These are phyloP conservation scores for Puccinia novopanici DNA, from an alignment of 1,284 basidiomycete species.

Conservation along the genomic window DNA sequence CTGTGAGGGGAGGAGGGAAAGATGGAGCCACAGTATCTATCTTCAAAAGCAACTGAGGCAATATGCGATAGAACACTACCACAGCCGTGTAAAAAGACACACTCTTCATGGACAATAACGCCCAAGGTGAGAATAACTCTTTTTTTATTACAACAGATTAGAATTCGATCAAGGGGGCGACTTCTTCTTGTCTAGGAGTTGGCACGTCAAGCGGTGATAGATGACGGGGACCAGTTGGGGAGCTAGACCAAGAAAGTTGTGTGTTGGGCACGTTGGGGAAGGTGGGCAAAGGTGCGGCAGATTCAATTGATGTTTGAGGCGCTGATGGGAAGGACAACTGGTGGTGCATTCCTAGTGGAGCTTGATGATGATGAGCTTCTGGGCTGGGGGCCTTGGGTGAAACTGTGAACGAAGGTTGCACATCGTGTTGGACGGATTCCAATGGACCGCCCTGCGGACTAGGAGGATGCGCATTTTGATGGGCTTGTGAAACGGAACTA, in stretches of 20 bases:
- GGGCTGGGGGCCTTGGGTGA: background rate
- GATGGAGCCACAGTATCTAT: background rate
- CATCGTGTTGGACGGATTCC: background rate
- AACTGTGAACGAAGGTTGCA: background rate
- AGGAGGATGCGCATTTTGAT: background rate
- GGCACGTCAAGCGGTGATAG: background rate
- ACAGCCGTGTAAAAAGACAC: no score
- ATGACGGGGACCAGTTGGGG: background rate
- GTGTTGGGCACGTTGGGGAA: slow-evolving; percentile 34
- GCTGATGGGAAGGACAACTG: background rate
- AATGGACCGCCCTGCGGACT: background rate
- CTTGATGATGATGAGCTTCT: background rate
- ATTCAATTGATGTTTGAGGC: background rate
- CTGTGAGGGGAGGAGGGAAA: background rate
- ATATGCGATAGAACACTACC: no score
- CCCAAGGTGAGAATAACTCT: no score
- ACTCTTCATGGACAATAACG: background rate
- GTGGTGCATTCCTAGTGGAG: background rate
- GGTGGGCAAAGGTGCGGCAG: background rate
- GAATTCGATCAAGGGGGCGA: slow-evolving; percentile 34
- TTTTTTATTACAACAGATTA: background rate
- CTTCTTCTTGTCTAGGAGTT: slow-evolving; percentile 28
- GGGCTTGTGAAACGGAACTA: background rate
- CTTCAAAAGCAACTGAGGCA: no score
- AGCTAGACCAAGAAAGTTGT: slow-evolving; percentile 4